Evolutionary conservation across 768 basidiomycete genomes (phyloP), one percentile per base, ranked within the genome.

Genomic region (Lentinula lateritia): DNA sequence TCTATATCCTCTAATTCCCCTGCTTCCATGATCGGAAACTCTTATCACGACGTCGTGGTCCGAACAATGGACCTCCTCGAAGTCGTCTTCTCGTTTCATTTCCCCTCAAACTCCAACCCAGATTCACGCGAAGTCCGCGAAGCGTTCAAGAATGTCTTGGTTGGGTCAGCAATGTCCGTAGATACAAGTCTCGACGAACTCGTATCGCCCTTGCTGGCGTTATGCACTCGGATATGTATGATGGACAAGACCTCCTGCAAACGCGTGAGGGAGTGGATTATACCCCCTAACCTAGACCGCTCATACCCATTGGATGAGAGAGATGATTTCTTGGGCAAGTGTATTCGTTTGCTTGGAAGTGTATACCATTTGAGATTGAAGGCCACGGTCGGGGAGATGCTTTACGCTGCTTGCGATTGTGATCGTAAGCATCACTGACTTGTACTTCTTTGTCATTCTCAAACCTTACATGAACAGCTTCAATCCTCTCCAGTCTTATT

Each of bases 261-360:
- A 41, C 79, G 85, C 28, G 70, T 92, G 62, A 81, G 85, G 62
- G 82, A 87, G 52, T 84, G 83, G 81, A 73, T 98, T 28, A 73
- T 95, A 6, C 95, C 95, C 0, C 74, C 83, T 0, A 84, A 89
- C 67, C 68, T 97, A 68, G 96, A 98, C 72, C 86, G 96, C 50
- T 83, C 88, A 9, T 75, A 72, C 7, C 83, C 92, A 3, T 77
- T 98, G 23, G 93, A 97, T 69, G 73, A 77, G 42, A 85, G 93
- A 4, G 62, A 83, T 12, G 88, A 92, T 69, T 72, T 90, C 6
- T 76, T 98, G 3, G 97, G 97, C 0, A 79, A 90, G 55, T 86
- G 90, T 67, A 72, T 98, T 32, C 83, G 95, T 15, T 76, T 98
- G 18, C 78, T 98, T 61, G 75, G 80, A 2, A 86, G 87, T 63